Conservation (phyloP, 768 basidiomycete genomes). For the Suillus variegatus region DNA sequence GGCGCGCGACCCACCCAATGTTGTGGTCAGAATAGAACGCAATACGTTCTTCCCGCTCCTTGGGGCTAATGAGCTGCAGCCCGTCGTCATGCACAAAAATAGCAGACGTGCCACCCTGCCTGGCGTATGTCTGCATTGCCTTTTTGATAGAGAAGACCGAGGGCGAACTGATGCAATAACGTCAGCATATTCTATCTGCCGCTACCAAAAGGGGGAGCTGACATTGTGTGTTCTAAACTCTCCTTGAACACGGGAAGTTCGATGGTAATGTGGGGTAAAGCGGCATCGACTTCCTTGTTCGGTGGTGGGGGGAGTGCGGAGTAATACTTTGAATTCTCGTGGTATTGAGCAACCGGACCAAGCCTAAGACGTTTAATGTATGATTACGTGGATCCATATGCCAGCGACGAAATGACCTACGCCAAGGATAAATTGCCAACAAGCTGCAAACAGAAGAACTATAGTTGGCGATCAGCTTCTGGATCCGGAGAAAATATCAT, state of each 20-base stretch:
- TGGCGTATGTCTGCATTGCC: constrained; percentile 89
- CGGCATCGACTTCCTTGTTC: constrained; percentile 60
- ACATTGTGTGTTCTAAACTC: constrained; percentile 80
- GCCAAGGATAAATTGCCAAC: constrained; percentile 61
- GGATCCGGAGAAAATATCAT: not conserved
- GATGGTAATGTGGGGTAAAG: constrained; percentile 73
- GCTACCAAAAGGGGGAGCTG: constrained; percentile 25
- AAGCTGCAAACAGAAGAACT: constrained; percentile 80
- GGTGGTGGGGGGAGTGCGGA: constrained; percentile 64
- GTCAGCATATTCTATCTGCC: constrained; percentile 17
- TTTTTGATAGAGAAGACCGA: constrained; percentile 79
- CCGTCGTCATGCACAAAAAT: constrained; percentile 88
- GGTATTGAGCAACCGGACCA: constrained; percentile 83
- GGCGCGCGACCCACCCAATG: constrained; percentile 85
- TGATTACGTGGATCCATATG: not conserved
- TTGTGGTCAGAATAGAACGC: constrained; percentile 75
- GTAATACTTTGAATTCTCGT: constrained; percentile 83
- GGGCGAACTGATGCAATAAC: constrained; percentile 48
- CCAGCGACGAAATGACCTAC: constrained; percentile 39
- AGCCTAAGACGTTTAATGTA: constrained; percentile 40
- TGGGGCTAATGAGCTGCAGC: constrained; percentile 62
- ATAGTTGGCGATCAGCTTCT: constrained; percentile 11
- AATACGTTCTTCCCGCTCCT: constrained; percentile 66
- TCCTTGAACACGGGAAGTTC: constrained; percentile 91
- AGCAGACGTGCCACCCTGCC: constrained; percentile 82